Conservation (phyloP, 495 filamentous ascomycete genomes). For the Aspergillus indologenus region DNA sequence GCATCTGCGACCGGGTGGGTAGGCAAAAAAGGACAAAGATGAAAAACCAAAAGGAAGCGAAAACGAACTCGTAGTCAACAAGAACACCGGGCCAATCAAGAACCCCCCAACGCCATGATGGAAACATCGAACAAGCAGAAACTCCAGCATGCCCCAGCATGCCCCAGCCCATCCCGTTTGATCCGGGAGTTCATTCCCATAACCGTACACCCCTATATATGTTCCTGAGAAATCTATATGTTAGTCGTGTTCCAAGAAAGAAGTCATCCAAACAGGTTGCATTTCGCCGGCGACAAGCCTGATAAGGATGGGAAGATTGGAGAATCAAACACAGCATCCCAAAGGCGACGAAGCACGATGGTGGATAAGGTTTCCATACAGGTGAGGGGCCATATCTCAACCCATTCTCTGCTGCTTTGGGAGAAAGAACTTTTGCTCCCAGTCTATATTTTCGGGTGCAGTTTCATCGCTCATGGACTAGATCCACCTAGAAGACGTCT, state of each 20-base stretch:
- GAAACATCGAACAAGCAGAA: too few relatives aligned
- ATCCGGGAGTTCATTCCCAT: constrained; percentile 14
- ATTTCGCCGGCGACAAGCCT: not conserved
- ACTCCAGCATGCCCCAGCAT: constrained; percentile 23
- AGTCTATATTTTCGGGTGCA: not conserved
- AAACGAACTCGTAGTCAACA: constrained; percentile 6
- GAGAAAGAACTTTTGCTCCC: not conserved
- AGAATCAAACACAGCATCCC: constrained; percentile 1
- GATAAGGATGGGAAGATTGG: not conserved
- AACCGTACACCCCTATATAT: constrained; percentile 20
- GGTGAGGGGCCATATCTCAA: not conserved
- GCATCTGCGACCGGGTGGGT: constrained; percentile 32
- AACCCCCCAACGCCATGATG: not conserved
- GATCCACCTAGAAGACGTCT: constrained; percentile 39
- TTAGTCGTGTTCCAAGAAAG: constrained; percentile 14
- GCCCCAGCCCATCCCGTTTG: constrained; percentile 7
- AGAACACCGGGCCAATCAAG: constrained; percentile 1
- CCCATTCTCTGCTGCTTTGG: not conserved
- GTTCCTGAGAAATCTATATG: constrained; percentile 12
- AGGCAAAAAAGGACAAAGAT: constrained; percentile 13
- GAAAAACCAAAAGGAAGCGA: constrained; percentile 2
- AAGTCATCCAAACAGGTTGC: constrained; percentile 12
- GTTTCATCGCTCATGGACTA: not conserved
- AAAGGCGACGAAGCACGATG: constrained; percentile 15
- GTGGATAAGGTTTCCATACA: not conserved